These are phyloP conservation scores for Drechslerella dactyloides DNA, from an alignment of 2,329 filamentous ascomycete species.

Conservation along the genomic window DNA sequence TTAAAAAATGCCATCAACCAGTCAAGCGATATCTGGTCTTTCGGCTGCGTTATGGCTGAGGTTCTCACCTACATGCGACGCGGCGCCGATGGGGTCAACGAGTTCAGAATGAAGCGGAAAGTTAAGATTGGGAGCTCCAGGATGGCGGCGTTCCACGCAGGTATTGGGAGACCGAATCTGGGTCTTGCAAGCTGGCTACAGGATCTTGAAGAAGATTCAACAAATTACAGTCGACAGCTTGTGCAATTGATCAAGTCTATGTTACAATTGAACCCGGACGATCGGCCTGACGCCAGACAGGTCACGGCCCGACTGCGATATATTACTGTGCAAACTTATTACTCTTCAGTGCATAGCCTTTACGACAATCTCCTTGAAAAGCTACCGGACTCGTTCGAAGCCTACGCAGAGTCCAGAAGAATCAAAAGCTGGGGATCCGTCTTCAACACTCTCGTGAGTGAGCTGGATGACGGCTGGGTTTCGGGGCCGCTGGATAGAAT, in stretches of 20 bases:
- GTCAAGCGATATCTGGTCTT: slow-evolving; percentile 55
- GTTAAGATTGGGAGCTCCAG: slow-evolving; percentile 18
- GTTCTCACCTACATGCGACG: slow-evolving; percentile 50
- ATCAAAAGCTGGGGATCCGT: slow-evolving; percentile 28
- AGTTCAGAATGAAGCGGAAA: slow-evolving; percentile 6
- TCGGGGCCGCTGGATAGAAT: slow-evolving; percentile 5
- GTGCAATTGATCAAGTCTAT: slow-evolving; percentile 17
- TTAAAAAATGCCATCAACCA: slow-evolving; percentile 42
- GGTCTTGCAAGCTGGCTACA: slow-evolving; percentile 12
- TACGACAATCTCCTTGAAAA: slow-evolving; percentile 12
- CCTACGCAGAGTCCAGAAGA: slow-evolving; percentile 30
- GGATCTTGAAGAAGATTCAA: neutral
- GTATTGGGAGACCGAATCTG: slow-evolving; percentile 4
- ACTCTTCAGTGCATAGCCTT: slow-evolving; percentile 13
- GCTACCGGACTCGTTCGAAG: slow-evolving; percentile 21
- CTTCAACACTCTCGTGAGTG: neutral
- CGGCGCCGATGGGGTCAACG: slow-evolving; percentile 12
- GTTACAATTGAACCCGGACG: slow-evolving; percentile 11
- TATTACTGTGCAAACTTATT: slow-evolving; percentile 11
- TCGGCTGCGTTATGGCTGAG: slow-evolving; percentile 55
- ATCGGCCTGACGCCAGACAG: slow-evolving; percentile 16
- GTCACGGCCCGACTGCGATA: slow-evolving; percentile 4
- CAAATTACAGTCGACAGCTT: slow-evolving; percentile 4
- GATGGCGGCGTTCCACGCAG: slow-evolving; percentile 19
- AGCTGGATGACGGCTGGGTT: neutral